Evolutionary conservation across 192 early-diverging fungal genomes (phyloP), one percentile per base, ranked within the genome.

Genomic region (Podila minutissima): DNA sequence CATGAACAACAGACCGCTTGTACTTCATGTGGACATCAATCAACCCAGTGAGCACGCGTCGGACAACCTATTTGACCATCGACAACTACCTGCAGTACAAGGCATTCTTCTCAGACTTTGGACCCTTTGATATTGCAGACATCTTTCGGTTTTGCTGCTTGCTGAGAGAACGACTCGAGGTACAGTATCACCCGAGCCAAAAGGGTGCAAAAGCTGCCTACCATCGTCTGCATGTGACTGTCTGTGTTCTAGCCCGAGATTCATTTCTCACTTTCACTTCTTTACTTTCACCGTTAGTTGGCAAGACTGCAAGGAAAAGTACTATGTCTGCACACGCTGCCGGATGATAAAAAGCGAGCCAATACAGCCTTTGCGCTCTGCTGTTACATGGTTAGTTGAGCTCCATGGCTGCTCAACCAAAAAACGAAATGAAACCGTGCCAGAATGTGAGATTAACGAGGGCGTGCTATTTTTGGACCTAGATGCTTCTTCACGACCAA

Each of bases 311-410:
- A 84, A 59, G 65, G 72, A 62, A 93, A 92, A 74, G 84, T 84
- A 31, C 64, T 94, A 3, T 88, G 87, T 24, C 62, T 93, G 13
- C 85, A 88, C 70, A 86, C 87, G 0, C 83, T 84, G 13, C 74
- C 84, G 19, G 89, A 91, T 11, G 86, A 82, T 41, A 86, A 84
- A n/a, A 91, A 88, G 60, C 73, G 91, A 20, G 89, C 90, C 3
- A 94, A 94, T 82, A 89, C 90, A 0, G 91, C 90, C 22, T 94
- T 91, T 72, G 74, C 93, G 24, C 79, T 94, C 33, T 88, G 85
- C 24, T 82, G 86, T 13, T 94, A 93, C 70, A 91, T 94, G 93
- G 92, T 93, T 69, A 22, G 68, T 60, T 0, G 15, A 20, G 4
- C 24, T 12, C 26, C n/a, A 55, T 55, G 22, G 35, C 35, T 55